Conservation (phyloP, 2,329 filamentous ascomycete genomes). For the Cladosporium sp. region DNA sequence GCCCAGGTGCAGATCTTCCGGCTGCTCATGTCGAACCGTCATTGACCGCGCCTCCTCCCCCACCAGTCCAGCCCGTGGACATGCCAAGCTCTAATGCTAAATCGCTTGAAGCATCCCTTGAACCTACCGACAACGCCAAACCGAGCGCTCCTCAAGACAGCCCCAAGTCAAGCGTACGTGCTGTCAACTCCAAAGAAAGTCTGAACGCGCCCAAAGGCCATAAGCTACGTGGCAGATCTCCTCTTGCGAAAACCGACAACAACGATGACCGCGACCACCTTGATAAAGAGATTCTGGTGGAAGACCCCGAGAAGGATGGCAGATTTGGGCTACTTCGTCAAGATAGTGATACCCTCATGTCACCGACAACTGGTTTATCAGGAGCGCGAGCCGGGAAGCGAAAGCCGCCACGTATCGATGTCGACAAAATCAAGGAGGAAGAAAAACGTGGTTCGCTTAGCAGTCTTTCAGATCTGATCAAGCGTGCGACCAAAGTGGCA, state of each 20-base stretch:
- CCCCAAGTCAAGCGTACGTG: neutral
- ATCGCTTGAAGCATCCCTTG: constrained; percentile 38
- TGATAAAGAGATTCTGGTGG: constrained; percentile 32
- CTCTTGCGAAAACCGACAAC: constrained; percentile 24
- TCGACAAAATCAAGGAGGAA: constrained; percentile 77
- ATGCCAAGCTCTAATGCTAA: constrained; percentile 28
- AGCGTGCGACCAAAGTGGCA: constrained; percentile 81
- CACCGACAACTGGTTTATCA: constrained; percentile 38
- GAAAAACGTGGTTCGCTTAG: constrained; percentile 88
- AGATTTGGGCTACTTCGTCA: constrained; percentile 28
- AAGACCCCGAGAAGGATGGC: constrained; percentile 38
- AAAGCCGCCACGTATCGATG: constrained; percentile 73
- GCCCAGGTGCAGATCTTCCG: neutral
- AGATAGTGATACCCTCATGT: constrained; percentile 37
- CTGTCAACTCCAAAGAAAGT: constrained; percentile 27
- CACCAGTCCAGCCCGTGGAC: neutral
- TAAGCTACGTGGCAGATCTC: constrained; percentile 29
- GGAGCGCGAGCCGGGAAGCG: constrained; percentile 45
- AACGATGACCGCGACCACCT: constrained; percentile 22
- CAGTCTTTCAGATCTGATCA: constrained; percentile 87
- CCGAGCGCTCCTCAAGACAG: constrained; percentile 20
- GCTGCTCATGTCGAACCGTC: neutral
- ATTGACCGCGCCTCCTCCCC: neutral
- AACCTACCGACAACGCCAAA: constrained; percentile 36
- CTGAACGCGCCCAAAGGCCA: constrained; percentile 25